These are phyloP conservation scores for Hibiscus mutabilis DNA, from an alignment of 345 rosid genomes.

Conservation along the genomic window DNA sequence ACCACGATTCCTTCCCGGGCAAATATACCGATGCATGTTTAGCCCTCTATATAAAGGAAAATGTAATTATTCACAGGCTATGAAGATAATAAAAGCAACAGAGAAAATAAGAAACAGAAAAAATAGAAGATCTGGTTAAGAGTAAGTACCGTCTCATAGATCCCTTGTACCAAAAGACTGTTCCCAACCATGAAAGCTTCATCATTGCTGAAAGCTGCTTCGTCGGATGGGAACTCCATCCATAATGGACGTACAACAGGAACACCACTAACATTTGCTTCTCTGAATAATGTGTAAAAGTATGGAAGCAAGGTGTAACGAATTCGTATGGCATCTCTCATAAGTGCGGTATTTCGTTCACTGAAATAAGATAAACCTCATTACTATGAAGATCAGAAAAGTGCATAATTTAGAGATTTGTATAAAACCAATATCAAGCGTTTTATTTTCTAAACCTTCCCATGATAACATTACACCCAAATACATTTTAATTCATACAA, in stretches of 20 bases:
- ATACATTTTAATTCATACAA: not conserved
- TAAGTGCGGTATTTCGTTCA: conserved; percentile 71
- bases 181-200: conserved; percentile 97
- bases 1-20: conserved; percentile 92
- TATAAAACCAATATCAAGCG: not conserved
- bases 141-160: conserved; percentile 65
- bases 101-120: conserved; percentile 1
- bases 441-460: not conserved
- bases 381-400: not conserved
- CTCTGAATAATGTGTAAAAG: conserved; percentile 91
- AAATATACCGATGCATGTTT: conserved; percentile 67
- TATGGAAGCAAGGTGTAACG: conserved; percentile 90
- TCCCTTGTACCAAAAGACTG: conserved; percentile 89
- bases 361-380: conserved; percentile 37
- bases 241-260: conserved; percentile 92
- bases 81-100: conserved; percentile 5
- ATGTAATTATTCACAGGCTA: not conserved
- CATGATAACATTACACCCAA: not conserved
- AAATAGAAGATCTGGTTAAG: not conserved
- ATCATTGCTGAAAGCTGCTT: conserved; percentile 71
- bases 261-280: conserved; percentile 80
- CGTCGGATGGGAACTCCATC: conserved; percentile 99
- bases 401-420: not conserved
- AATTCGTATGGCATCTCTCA: conserved; percentile 79
- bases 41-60: conserved; percentile 42